These are phyloP conservation scores for Sarocladium oryzae DNA, from an alignment of 2,329 filamentous ascomycete species.

Conservation along the genomic window DNA sequence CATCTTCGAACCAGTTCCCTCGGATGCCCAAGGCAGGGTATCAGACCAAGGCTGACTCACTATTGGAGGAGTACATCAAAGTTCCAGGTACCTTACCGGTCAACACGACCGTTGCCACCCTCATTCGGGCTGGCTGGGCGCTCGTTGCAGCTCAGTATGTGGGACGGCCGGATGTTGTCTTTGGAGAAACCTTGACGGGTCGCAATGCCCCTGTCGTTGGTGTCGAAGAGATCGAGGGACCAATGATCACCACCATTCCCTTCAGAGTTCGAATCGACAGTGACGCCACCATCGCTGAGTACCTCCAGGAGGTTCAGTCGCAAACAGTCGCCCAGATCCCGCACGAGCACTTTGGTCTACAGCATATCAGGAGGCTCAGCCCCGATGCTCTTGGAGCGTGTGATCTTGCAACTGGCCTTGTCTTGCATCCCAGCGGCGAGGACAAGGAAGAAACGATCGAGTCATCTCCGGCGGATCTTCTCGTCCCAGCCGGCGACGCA, in stretches of 20 bases:
- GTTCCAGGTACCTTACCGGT: constrained; percentile 17
- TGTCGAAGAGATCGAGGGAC: constrained; percentile 49
- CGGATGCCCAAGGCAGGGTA: constrained; percentile 39
- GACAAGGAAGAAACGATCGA: constrained; percentile 18
- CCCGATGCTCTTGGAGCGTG: constrained; percentile 49
- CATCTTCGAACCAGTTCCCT: constrained; percentile 41
- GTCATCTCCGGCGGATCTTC: constrained; percentile 39
- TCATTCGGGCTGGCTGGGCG: constrained; percentile 55
- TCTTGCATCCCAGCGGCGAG: constrained; percentile 42
- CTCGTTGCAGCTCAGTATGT: constrained; percentile 47
- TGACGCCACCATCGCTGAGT: constrained; percentile 38
- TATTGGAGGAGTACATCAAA: constrained; percentile 44
- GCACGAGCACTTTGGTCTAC: constrained; percentile 57
- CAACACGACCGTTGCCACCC: constrained; percentile 45
- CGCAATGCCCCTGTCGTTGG: constrained; percentile 43
- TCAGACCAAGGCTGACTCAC: constrained; percentile 43
- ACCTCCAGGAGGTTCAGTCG: constrained; percentile 50
- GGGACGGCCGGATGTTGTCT: constrained; percentile 46
- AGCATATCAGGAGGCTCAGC: constrained; percentile 51
- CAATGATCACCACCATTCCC: constrained; percentile 55
- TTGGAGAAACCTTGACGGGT: constrained; percentile 54
- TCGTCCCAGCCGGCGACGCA: constrained; percentile 48
- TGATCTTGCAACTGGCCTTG: constrained; percentile 47
- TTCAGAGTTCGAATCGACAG: constrained; percentile 42
- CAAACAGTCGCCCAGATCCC: constrained; percentile 52